A percentile compares a stretch with the other conserved stretches of the same genome.
Evolutionary conservation across 805 yeast species (phyloP).

Genomic region (Hanseniaspora osmophila): DNA sequence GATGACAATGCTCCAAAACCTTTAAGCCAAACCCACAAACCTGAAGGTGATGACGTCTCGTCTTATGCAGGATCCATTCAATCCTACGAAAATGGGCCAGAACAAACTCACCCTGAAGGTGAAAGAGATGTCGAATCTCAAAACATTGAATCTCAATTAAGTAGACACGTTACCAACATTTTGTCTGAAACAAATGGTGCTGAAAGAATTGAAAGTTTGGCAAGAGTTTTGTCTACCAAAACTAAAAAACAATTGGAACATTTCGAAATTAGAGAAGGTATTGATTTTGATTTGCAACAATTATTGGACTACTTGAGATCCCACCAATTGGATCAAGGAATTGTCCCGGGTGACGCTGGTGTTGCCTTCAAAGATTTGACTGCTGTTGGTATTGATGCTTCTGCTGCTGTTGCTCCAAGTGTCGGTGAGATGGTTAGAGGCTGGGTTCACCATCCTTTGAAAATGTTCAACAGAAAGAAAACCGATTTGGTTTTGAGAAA

Average conservation of each 20-base stretch:
- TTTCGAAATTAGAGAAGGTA: slow-evolving; percentile 29
- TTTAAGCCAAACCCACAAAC: neutral
- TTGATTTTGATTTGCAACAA: slow-evolving; percentile 33
- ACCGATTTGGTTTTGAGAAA: slow-evolving; percentile 22
- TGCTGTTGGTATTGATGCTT: slow-evolving; percentile 37
- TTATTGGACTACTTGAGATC: slow-evolving; percentile 27
- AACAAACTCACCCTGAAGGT: neutral
- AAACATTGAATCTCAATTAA: slow-evolving; percentile 16
- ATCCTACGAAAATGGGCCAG: slow-evolving; percentile 4
- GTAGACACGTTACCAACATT: slow-evolving; percentile 20
- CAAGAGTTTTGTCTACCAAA: slow-evolving; percentile 36
- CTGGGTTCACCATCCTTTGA: slow-evolving; percentile 17
- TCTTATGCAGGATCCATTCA: slow-evolving; percentile 6
- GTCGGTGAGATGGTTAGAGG: slow-evolving; percentile 30
- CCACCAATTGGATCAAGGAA: slow-evolving; percentile 30
- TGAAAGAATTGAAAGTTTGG: slow-evolving; percentile 32
- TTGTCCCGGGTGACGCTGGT: slow-evolving; percentile 37
- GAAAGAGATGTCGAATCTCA: slow-evolving; percentile 12
- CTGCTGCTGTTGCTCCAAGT: slow-evolving; percentile 37
- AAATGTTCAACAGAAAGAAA: slow-evolving; percentile 20
- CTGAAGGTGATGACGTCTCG: slow-evolving; percentile 2
- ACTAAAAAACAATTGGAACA: slow-evolving; percentile 31
- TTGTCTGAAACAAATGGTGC: slow-evolving; percentile 24
- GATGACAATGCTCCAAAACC: neutral
- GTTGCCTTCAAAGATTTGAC: slow-evolving; percentile 31